Conservation (phyloP, 495 filamentous ascomycete genomes). For the Aspergillus wentii region DNA sequence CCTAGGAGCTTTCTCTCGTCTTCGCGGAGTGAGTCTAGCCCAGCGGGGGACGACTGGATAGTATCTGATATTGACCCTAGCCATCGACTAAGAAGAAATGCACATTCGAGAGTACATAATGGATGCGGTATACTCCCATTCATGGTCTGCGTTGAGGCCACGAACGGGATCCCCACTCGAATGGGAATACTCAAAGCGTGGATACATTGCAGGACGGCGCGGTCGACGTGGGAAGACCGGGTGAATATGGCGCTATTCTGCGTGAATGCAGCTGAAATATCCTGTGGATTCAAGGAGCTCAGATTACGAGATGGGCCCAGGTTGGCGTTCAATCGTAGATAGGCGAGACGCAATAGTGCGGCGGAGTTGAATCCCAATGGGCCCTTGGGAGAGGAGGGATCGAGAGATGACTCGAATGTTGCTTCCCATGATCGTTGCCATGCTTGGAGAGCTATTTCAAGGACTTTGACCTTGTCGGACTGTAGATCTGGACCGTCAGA, state of each 20-base stretch:
- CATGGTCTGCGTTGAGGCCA: constrained; percentile 52
- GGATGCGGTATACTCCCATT: constrained; percentile 57
- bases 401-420: constrained; percentile 18
- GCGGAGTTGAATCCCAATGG: constrained; percentile 31
- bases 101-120: constrained; percentile 1
- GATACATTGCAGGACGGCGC: constrained; percentile 24
- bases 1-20: constrained; percentile 6
- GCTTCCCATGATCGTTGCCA: constrained; percentile 25
- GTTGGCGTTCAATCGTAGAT: constrained; percentile 29
- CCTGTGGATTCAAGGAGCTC: constrained; percentile 23
- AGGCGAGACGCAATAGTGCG: constrained; percentile 33
- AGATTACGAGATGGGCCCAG: constrained; percentile 17
- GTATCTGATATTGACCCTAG: constrained; percentile 1
- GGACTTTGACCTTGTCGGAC: constrained; percentile 45
- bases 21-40: constrained; percentile 1
- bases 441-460: constrained; percentile 31
- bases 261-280: constrained; percentile 8
- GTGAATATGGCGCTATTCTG: constrained; percentile 11
- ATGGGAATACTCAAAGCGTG: constrained; percentile 36
- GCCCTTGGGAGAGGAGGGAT: constrained; percentile 30
- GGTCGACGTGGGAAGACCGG: neutral
- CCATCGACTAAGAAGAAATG: constrained; percentile 9
- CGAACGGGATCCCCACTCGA: constrained; percentile 44
- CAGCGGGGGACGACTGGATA: neutral
- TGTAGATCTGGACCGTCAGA: constrained; percentile 4